A percentile compares a stretch with the other conserved stretches of the same genome.
Evolutionary conservation across 768 basidiomycete genomes (phyloP).

Genomic region (Hypsizygus marmoreus): DNA sequence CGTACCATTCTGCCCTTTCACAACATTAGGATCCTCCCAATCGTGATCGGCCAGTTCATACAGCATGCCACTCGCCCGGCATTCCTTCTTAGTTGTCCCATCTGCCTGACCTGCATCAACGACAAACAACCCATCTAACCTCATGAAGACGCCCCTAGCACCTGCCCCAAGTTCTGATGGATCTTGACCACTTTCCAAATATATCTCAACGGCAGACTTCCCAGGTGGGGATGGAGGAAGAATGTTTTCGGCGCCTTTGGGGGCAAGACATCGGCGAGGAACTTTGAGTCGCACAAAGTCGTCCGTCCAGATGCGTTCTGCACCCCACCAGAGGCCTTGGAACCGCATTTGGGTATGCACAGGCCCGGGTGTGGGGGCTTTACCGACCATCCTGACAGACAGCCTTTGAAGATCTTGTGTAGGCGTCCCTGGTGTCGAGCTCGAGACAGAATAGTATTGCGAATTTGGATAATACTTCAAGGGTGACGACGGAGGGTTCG

Average conservation of each 20-base stretch:
- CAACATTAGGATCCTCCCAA: constrained; percentile 49
- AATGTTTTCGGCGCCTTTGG: constrained; percentile 61
- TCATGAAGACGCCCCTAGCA: constrained; percentile 71
- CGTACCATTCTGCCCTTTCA: neutral
- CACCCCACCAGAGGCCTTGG: constrained; percentile 89
- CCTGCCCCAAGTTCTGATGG: constrained; percentile 49
- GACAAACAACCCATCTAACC: constrained; percentile 63
- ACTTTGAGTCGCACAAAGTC: constrained; percentile 82
- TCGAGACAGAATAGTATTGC: constrained; percentile 20
- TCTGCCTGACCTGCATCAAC: constrained; percentile 50
- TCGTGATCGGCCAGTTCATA: constrained; percentile 80
- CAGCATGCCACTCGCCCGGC: constrained; percentile 69
- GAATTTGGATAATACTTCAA: constrained; percentile 1
- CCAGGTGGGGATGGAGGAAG: constrained; percentile 63
- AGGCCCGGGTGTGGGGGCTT: constrained; percentile 21
- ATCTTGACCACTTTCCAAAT: constrained; percentile 23
- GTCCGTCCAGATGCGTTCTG: constrained; percentile 84
- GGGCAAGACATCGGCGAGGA: constrained; percentile 66
- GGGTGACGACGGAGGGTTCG: constrained; percentile 10
- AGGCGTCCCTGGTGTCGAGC: constrained; percentile 19
- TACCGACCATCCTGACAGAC: constrained; percentile 24
- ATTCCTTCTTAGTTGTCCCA: constrained; percentile 54
- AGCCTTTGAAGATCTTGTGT: constrained; percentile 22
- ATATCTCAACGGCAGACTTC: constrained; percentile 28
- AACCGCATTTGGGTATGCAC: constrained; percentile 53